phyloP scores from a whole-genome alignment of 805 yeast species.

The Hanseniaspora mollemarum region DNA sequence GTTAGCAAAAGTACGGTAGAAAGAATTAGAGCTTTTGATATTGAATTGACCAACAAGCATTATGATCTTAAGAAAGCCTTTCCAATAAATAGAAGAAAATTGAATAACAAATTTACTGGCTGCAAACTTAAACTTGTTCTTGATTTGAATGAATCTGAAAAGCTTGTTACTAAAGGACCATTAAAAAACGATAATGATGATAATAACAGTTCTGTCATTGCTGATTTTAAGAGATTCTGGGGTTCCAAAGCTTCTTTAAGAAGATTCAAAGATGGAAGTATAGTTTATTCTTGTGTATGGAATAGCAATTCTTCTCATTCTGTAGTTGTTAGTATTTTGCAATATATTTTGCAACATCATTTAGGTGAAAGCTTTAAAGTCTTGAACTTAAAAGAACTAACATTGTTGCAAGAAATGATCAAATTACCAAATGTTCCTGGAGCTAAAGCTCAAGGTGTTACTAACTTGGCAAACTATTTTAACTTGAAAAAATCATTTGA shows the following conservation, averaged over 20 bases:
- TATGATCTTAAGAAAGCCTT: conserved; percentile 21
- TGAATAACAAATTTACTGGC: conserved; percentile 26
- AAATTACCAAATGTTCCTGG: conserved; percentile 55
- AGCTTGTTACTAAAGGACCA: conserved; percentile 81
- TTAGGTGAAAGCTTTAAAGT: conserved; percentile 33
- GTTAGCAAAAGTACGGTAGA: conserved; percentile 48
- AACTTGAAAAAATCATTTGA: conserved; percentile 45
- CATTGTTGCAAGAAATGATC: conserved; percentile 39
- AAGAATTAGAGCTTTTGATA: conserved; percentile 31
- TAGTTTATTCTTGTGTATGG: conserved; percentile 89
- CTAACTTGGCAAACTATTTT: conserved; percentile 35
- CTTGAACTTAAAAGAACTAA: conserved; percentile 29
- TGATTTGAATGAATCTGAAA: conserved; percentile 64
- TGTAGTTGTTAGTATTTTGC: conserved; percentile 51
- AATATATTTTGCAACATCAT: conserved; percentile 54
- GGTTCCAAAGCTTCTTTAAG: conserved; percentile 75
- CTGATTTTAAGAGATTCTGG: conserved; percentile 76
- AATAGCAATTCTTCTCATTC: conserved; percentile 44
- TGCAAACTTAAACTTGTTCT: conserved; percentile 53
- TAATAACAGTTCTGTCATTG: conserved; percentile 42
- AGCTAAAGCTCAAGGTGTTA: conserved; percentile 41
- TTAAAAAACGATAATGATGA: conserved; percentile 37
- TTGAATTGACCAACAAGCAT: conserved; percentile 21
- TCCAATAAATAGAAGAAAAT: conserved; percentile 41
- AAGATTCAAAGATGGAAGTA: conserved; percentile 84